A percentile compares a stretch with the other conserved stretches of the same genome.
These are phyloP conservation scores for Helicostylum pulchrum DNA, from an alignment of 192 early-diverging fungal species.

Conservation along the genomic window DNA sequence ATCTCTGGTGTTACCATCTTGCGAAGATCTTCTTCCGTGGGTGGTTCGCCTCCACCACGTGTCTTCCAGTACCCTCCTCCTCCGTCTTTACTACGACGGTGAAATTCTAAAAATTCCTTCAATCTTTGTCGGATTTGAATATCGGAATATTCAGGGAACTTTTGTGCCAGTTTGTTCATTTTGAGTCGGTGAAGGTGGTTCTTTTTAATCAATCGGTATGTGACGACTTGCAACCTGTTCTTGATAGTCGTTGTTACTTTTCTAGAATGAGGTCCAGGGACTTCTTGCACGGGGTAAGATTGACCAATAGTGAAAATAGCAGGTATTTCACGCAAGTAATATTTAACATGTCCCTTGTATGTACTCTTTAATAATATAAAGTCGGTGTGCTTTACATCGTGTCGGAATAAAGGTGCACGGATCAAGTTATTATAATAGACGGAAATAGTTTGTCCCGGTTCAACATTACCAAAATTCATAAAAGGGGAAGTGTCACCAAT, in stretches of 20 bases:
- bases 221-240: conserved; percentile 82
- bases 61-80: conserved; percentile 91
- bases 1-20: conserved; percentile 93
- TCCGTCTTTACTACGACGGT: conserved; percentile 61
- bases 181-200: conserved; percentile 72
- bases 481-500: conserved; percentile 91
- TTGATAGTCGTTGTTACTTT: conserved; percentile 86
- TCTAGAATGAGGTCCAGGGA: conserved; percentile 92
- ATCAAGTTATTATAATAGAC: conserved; percentile 93
- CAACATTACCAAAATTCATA: conserved; percentile 90
- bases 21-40: conserved; percentile 84
- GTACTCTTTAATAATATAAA: conserved; percentile 82
- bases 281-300: conserved; percentile 90
- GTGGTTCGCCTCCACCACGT: conserved; percentile 66
- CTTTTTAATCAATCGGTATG: conserved; percentile 83
- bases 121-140: conserved; percentile 85
- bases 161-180: conserved; percentile 72
- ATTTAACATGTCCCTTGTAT: conserved; percentile 76
- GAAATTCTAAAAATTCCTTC: conserved; percentile 96
- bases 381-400: conserved; percentile 68
- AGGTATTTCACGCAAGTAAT: conserved; percentile 82
- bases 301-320: conserved; percentile 87
- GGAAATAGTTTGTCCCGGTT: conserved; percentile 85
- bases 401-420: conserved; percentile 87
- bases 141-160: conserved; percentile 86